Evolutionary conservation across 805 yeast species (phyloP).

Genomic region (Ogataea haglerorum): DNA sequence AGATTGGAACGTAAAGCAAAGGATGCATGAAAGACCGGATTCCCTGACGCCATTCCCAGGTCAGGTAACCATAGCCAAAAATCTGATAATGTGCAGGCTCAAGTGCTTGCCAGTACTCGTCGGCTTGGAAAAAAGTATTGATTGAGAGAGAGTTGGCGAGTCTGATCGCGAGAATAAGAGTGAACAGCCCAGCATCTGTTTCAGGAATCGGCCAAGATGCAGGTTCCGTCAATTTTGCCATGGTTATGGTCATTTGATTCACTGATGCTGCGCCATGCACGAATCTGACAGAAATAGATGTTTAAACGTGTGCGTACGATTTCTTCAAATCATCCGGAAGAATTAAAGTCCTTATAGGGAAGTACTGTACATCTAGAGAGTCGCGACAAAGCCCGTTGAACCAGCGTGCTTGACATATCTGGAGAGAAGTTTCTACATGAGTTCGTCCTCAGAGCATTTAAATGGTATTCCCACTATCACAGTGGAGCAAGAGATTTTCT

Average conservation of each 20-base stretch:
- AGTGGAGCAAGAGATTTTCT: conserved; percentile 4
- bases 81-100: conserved; percentile 84
- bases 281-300: conserved; percentile 7
- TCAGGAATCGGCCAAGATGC: neutral
- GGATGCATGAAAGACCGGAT: conserved; percentile 83
- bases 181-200: conserved; percentile 1
- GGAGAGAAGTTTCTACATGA: neutral
- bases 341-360: too few relatives aligned
- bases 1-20: conserved; percentile 53
- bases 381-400: too few relatives aligned
- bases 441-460: neutral
- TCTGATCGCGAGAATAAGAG: conserved; percentile 40
- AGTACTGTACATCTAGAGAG: too few relatives aligned
- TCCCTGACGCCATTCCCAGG: conserved; percentile 92
- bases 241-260: neutral
- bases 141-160: conserved; percentile 60
- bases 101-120: conserved; percentile 88
- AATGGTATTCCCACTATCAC: conserved; percentile 3
- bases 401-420: too few relatives aligned
- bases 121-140: conserved; percentile 88
- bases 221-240: neutral
- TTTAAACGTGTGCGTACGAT: conserved; percentile 1
- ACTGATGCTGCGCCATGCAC: conserved; percentile 4
- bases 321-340: conserved; percentile 1
- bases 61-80: conserved; percentile 75